These are phyloP conservation scores for Lavandula angustifolia DNA, from an alignment of 257 asterid genomes.

Conservation along the genomic window DNA sequence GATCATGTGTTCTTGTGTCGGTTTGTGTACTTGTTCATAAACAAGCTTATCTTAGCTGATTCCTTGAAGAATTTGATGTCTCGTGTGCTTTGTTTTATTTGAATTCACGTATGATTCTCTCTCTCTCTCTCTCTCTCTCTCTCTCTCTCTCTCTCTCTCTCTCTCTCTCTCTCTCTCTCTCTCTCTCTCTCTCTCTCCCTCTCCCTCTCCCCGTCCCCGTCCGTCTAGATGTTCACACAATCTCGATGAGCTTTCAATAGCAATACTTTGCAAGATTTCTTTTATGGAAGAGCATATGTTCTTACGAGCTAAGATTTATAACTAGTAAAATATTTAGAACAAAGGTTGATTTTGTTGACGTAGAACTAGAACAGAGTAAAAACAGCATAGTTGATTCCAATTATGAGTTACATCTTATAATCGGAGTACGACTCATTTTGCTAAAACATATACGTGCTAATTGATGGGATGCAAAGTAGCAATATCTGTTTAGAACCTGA, in stretches of 20 bases:
- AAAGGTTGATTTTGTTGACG: background rate
- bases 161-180: too few species aligned
- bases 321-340: background rate
- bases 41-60: constrained; percentile 15
- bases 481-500: background rate
- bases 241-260: background rate
- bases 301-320: background rate
- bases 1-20: constrained; percentile 1
- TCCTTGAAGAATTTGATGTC: background rate
- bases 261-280: background rate
- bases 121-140: too few species aligned
- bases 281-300: background rate
- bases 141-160: too few species aligned
- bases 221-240: constrained; percentile 1
- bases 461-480: too few species aligned
- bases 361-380: background rate
- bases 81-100: background rate
- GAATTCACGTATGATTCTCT: background rate
- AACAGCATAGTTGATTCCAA: background rate
- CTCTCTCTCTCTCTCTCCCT: too few species aligned
- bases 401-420: background rate
- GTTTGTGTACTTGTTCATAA: constrained; percentile 1
- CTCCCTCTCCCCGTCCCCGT: too few species aligned
- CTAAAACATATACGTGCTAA: too few species aligned
- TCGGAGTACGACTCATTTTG: background rate